A percentile compares a stretch with the other conserved stretches of the same genome.
phyloP scores from a whole-genome alignment of 345 rosid genomes.

The Microthlaspi erraticum region DNA sequence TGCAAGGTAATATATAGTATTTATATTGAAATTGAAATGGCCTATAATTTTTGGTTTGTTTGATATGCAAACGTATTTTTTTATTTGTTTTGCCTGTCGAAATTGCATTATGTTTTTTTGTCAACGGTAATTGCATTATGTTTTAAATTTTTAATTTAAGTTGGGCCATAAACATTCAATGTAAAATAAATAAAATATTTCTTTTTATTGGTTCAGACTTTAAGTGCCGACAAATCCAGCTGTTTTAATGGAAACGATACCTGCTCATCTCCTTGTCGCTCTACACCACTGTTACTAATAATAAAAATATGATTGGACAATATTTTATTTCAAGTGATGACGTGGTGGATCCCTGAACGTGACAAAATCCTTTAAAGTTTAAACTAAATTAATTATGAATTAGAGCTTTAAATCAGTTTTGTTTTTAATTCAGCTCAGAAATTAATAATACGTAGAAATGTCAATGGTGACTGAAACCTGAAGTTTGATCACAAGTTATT shows the following conservation, averaged over 20 bases:
- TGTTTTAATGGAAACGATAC: slow-evolving; percentile 37
- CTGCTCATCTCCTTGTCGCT: slow-evolving; percentile 36
- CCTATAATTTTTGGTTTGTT: no score
- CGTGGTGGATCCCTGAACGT: slow-evolving; percentile 34
- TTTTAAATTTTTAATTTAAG: neutral
- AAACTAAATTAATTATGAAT: neutral
- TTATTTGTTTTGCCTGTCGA: neutral
- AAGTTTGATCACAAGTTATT: neutral
- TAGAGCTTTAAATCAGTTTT: neutral
- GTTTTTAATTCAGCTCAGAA: neutral
- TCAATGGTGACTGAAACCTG: neutral
- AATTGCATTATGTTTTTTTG: neutral
- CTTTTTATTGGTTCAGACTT: slow-evolving; percentile 6
- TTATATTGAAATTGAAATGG: neutral
- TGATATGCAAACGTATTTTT: neutral
- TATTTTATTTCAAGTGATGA: slow-evolving; percentile 21
- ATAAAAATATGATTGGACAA: slow-evolving; percentile 20
- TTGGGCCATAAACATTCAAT: slow-evolving; percentile 12
- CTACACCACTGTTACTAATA: slow-evolving; percentile 25
- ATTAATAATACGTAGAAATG: neutral
- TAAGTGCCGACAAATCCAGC: slow-evolving; percentile 46
- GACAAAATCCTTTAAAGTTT: slow-evolving; percentile 35
- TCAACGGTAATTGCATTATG: neutral
- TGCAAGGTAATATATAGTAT: neutral
- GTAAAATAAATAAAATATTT: slow-evolving; percentile 20